phyloP scores from a whole-genome alignment of 1,284 basidiomycete species.

The Cystobasidiaceae sp. region DNA sequence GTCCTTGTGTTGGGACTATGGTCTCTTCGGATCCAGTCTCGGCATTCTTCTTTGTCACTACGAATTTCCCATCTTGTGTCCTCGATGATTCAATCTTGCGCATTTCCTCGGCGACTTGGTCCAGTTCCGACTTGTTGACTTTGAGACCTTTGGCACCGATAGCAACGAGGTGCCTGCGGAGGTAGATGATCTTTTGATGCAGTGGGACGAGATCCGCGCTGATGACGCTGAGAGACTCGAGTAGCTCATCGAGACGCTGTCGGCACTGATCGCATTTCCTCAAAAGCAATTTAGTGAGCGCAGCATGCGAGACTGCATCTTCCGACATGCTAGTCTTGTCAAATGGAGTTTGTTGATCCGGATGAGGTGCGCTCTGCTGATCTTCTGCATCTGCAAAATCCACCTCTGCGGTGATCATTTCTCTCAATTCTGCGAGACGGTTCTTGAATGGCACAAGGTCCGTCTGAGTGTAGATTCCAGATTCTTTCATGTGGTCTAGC shows the following conservation, averaged over 20 bases:
- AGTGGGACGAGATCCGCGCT: slow-evolving; percentile 81
- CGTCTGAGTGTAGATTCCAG: slow-evolving; percentile 80
- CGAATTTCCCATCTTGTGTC: slow-evolving; percentile 22
- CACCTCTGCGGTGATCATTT: slow-evolving; percentile 58
- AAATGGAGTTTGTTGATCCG: slow-evolving; percentile 37
- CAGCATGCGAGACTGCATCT: slow-evolving; percentile 58
- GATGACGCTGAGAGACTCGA: slow-evolving; percentile 76
- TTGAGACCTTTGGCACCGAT: slow-evolving; percentile 75
- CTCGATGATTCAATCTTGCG: slow-evolving; percentile 85
- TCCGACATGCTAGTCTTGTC: slow-evolving; percentile 47
- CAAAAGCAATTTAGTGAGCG: slow-evolving; percentile 83
- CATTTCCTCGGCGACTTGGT: slow-evolving; percentile 84
- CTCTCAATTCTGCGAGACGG: slow-evolving; percentile 70
- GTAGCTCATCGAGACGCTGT: slow-evolving; percentile 64
- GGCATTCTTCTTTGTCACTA: slow-evolving; percentile 44
- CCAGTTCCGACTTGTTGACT: slow-evolving; percentile 77
- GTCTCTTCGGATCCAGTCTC: slow-evolving; percentile 45
- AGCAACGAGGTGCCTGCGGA: slow-evolving; percentile 82
- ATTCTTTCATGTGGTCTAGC: slow-evolving; percentile 58
- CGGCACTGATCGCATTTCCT: slow-evolving; percentile 88
- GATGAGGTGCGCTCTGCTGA: slow-evolving; percentile 33
- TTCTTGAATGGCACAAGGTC: slow-evolving; percentile 79
- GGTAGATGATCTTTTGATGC: slow-evolving; percentile 79
- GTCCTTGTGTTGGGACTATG: slow-evolving; percentile 35
- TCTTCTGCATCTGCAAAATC: too few relatives aligned